Conservation (phyloP, 192 early-diverging fungal species). For the Rhizoclosmatium sp. region DNA sequence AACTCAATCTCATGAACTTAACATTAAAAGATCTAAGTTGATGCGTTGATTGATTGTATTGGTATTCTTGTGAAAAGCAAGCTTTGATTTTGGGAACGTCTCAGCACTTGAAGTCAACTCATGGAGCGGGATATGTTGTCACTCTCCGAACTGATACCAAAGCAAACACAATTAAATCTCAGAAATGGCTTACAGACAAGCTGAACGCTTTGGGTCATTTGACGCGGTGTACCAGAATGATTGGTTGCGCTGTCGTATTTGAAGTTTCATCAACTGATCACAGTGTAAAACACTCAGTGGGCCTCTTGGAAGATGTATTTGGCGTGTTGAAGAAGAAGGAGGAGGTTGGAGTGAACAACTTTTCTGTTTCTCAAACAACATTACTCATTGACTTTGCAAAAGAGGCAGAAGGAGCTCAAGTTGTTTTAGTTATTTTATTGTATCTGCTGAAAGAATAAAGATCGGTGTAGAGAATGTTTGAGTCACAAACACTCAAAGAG, state of each 20-base stretch:
- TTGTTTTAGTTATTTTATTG: too few species aligned
- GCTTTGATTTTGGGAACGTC: constrained; percentile 54
- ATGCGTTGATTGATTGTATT: background rate
- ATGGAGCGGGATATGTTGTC: constrained; percentile 58
- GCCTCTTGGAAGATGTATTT: background rate
- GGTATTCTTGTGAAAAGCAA: background rate
- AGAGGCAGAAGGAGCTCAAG: background rate
- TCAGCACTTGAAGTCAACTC: constrained; percentile 58
- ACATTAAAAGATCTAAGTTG: background rate
- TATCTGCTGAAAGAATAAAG: too few species aligned
- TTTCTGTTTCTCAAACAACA: background rate
- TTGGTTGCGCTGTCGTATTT: background rate
- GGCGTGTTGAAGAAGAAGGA: background rate
- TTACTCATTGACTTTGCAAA: background rate
- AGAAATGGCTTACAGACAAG: background rate
- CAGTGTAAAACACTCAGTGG: background rate
- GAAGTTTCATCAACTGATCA: background rate
- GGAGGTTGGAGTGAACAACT: background rate
- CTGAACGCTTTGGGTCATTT: background rate
- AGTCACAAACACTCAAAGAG: too few species aligned
- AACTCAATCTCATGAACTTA: background rate
- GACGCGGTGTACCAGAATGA: background rate
- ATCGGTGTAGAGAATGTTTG: too few species aligned
- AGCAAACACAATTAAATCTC: background rate
- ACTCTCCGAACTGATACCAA: constrained; percentile 21